Conservation (phyloP, 306 rosid genomes). For the Cyamopsis tetragonoloba region DNA sequence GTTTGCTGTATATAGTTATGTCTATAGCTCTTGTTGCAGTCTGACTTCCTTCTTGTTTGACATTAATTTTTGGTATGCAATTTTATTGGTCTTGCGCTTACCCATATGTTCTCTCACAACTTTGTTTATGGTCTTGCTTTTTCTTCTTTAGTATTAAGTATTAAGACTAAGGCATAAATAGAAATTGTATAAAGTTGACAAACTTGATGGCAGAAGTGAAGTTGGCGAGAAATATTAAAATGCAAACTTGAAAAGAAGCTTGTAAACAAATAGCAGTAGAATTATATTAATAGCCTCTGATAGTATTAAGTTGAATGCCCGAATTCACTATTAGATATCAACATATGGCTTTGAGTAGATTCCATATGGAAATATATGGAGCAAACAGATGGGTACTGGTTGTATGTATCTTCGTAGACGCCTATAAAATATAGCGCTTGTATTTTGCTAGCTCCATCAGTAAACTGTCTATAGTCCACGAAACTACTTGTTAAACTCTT, state of each 20-base stretch:
- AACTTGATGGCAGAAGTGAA: not conserved
- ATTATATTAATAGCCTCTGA: not conserved
- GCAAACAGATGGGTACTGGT: not conserved
- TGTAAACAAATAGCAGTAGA: constrained; percentile 9
- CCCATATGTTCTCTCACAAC: constrained; percentile 8
- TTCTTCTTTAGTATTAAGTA: not conserved
- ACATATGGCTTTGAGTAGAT: constrained; percentile 14
- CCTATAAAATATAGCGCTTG: not conserved
- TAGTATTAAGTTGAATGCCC: constrained; percentile 11
- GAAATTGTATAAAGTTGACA: not conserved
- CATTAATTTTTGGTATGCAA: not conserved
- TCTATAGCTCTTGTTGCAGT: constrained; percentile 4
- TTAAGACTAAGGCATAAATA: not conserved
- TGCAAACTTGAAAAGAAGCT: not conserved
- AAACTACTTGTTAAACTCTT: constrained; percentile 20
- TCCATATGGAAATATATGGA: constrained; percentile 15
- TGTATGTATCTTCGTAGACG: constrained; percentile 13
- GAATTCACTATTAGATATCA: not conserved
- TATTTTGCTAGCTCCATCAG: not conserved
- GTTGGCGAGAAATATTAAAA: not conserved
- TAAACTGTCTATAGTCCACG: not conserved
- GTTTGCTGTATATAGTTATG: not conserved
- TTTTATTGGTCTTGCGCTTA: not conserved
- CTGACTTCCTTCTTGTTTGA: not conserved
- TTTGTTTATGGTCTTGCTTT: not conserved